phyloP scores from a whole-genome alignment of 2,329 filamentous ascomycete genomes.

The Camptophora hylomeconis region DNA sequence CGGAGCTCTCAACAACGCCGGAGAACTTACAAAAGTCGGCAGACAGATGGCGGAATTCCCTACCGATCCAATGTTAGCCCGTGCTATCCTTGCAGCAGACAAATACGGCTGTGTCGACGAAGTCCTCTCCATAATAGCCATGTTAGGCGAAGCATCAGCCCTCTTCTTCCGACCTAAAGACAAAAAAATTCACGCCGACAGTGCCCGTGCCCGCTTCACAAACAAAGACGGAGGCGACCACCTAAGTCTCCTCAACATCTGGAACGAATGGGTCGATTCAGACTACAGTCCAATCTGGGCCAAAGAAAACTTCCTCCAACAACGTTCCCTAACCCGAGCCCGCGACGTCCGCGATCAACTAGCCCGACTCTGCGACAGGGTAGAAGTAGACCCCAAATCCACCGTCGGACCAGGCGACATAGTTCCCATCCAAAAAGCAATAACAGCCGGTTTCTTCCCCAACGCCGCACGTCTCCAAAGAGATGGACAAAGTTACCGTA shows the following conservation, averaged over 20 bases:
- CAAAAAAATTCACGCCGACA: slow-evolving; percentile 92
- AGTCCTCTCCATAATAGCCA: slow-evolving; percentile 82
- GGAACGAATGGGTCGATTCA: slow-evolving; percentile 86
- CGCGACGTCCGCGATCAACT: slow-evolving; percentile 89
- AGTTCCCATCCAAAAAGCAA: slow-evolving; percentile 68
- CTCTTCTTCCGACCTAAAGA: slow-evolving; percentile 94
- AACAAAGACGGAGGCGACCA: slow-evolving; percentile 86
- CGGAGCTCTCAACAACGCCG: slow-evolving; percentile 76
- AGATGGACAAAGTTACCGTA: slow-evolving; percentile 77
- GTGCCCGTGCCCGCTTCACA: slow-evolving; percentile 76
- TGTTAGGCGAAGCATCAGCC: slow-evolving; percentile 77
- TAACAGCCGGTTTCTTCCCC: slow-evolving; percentile 87
- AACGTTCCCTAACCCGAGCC: slow-evolving; percentile 74
- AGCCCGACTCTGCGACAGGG: slow-evolving; percentile 79
- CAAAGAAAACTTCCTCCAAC: slow-evolving; percentile 86
- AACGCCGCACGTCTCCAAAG: slow-evolving; percentile 77
- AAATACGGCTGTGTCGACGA: slow-evolving; percentile 90
- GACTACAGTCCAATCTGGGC: slow-evolving; percentile 83
- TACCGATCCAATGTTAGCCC: slow-evolving; percentile 80
- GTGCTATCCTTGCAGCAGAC: slow-evolving; percentile 75
- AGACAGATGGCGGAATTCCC: slow-evolving; percentile 94
- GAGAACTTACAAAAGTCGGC: slow-evolving; percentile 79
- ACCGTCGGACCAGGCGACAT: slow-evolving; percentile 50
- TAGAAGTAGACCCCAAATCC: slow-evolving; percentile 62
- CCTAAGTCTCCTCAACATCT: slow-evolving; percentile 77